These are phyloP conservation scores for Elaeagnus macrophylla DNA, from an alignment of 306 rosid species.

Conservation along the genomic window DNA sequence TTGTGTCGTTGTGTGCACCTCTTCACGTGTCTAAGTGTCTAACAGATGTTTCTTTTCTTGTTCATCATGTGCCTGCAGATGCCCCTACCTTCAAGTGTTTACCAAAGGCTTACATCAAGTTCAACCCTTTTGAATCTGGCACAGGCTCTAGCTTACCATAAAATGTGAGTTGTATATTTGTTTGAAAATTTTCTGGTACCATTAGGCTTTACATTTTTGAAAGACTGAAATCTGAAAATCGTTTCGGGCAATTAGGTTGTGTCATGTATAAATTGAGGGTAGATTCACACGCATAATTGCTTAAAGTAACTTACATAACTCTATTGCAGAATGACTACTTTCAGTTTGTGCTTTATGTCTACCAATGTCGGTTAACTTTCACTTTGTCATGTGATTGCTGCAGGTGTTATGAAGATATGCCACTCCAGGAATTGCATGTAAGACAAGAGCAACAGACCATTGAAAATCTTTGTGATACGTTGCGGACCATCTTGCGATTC, in stretches of 20 bases:
- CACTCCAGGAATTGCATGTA: constrained; percentile 87
- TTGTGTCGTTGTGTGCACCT: background rate
- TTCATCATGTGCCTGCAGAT: constrained; percentile 52
- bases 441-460: constrained; percentile 84
- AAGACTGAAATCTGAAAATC: background rate
- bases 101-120: constrained; percentile 79
- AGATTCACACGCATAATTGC: no score
- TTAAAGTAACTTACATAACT: background rate
- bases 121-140: constrained; percentile 85
- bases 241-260: background rate
- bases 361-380: background rate
- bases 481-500: constrained; percentile 81
- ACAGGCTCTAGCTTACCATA: constrained; percentile 94
- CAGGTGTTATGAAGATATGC: constrained; percentile 98
- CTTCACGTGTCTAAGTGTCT: constrained; percentile 12
- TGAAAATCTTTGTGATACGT: constrained; percentile 84
- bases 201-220: background rate
- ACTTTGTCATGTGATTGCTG: constrained; percentile 14
- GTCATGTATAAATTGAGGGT: no score
- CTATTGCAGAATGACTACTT: background rate
- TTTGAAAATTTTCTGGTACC: background rate
- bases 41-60: constrained; percentile 13
- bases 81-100: constrained; percentile 92
- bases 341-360: background rate
- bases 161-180: constrained; percentile 38